These are phyloP conservation scores for Stemphylium lycopersici DNA, from an alignment of 2,329 filamentous ascomycete genomes.

Conservation along the genomic window DNA sequence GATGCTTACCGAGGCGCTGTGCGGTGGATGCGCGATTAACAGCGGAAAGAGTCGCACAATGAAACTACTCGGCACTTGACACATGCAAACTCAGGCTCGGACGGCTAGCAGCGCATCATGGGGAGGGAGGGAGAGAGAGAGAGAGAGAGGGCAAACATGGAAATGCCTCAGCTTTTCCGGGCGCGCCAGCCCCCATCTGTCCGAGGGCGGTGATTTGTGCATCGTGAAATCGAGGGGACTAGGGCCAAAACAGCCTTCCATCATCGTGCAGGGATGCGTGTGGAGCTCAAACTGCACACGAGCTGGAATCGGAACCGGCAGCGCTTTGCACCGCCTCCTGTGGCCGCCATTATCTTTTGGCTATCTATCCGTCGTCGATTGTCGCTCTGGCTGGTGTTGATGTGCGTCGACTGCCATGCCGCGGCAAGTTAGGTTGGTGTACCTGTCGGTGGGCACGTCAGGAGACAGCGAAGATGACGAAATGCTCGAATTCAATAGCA, in stretches of 20 bases:
- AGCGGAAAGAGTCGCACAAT: background rate
- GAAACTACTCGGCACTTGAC: conserved; percentile 18
- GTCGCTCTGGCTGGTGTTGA: background rate
- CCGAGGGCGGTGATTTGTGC: conserved; percentile 28
- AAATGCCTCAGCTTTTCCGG: conserved; percentile 36
- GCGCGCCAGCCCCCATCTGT: conserved; percentile 22
- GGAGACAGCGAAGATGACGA: background rate
- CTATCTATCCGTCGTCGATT: background rate
- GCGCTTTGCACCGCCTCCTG: conserved; percentile 31
- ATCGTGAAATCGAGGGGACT: conserved; percentile 12
- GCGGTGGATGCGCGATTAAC: conserved; percentile 11
- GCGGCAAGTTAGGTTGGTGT: background rate
- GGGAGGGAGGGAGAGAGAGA: conserved; percentile 4
- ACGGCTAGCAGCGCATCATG: conserved; percentile 7
- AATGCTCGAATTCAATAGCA: background rate
- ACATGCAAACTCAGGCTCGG: conserved; percentile 2
- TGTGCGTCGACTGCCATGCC: background rate
- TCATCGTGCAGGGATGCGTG: conserved; percentile 24
- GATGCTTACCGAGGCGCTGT: background rate
- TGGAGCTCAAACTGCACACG: conserved; percentile 26
- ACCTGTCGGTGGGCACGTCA: background rate
- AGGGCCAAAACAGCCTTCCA: conserved; percentile 14
- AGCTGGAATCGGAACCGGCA: conserved; percentile 36
- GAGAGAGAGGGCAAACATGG: background rate
- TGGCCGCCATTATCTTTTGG: conserved; percentile 17